A percentile compares a stretch with the other conserved stretches of the same genome.
Conservation (phyloP, 2,329 filamentous ascomycete species). For the Cladosporium sp. region DNA sequence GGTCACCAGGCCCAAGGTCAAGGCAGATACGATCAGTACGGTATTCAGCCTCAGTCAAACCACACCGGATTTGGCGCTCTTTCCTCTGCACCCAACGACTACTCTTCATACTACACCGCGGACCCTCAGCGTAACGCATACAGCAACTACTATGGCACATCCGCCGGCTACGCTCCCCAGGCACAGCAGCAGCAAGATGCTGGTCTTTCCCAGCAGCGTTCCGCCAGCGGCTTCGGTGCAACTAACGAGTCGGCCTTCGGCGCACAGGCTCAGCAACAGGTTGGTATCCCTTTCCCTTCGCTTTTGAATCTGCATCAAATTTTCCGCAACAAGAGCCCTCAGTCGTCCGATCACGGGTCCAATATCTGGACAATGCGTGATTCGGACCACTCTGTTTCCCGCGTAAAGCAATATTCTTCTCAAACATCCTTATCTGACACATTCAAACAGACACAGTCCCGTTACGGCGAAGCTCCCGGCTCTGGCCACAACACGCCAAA, state of each 20-base stretch:
- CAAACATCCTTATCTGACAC: slow-evolving; percentile 24
- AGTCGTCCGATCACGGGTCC: neutral
- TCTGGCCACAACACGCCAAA: slow-evolving; percentile 91
- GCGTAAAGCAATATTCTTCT: slow-evolving; percentile 1
- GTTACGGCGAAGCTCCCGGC: slow-evolving; percentile 74
- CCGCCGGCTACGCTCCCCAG: slow-evolving; percentile 52
- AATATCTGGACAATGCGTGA: neutral
- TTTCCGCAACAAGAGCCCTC: neutral
- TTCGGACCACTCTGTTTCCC: neutral
- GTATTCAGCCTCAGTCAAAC: slow-evolving; percentile 56
- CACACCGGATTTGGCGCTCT: slow-evolving; percentile 65
- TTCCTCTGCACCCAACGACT: slow-evolving; percentile 75
- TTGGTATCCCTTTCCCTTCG: slow-evolving; percentile 35
- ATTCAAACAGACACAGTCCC: slow-evolving; percentile 59
- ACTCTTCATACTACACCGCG: slow-evolving; percentile 80
- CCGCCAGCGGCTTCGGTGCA: slow-evolving; percentile 72
- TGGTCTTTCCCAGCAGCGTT: slow-evolving; percentile 70
- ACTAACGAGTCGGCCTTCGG: slow-evolving; percentile 61
- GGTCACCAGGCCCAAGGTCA: slow-evolving; percentile 64
- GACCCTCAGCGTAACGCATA: slow-evolving; percentile 75
- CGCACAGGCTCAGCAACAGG: slow-evolving; percentile 59
- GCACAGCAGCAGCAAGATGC: slow-evolving; percentile 71
- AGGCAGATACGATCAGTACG: slow-evolving; percentile 47
- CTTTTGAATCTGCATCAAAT: neutral
- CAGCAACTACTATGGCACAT: slow-evolving; percentile 61